These are phyloP conservation scores for Nothomitra cinnamomea DNA, from an alignment of 2,329 filamentous ascomycete species.

Conservation along the genomic window DNA sequence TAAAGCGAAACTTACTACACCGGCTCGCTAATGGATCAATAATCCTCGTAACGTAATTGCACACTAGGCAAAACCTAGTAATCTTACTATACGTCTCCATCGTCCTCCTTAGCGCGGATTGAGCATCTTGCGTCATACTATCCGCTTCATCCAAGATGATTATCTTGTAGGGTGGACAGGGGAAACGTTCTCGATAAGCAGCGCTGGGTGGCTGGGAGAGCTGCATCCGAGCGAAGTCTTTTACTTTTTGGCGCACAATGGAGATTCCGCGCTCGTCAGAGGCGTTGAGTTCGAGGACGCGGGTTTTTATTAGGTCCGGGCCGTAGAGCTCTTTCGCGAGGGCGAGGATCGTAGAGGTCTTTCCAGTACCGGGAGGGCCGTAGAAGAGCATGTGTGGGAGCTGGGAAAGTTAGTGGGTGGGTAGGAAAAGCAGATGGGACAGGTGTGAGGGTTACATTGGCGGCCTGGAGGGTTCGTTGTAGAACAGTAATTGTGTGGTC, in stretches of 20 bases:
- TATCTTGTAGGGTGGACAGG: slow-evolving; percentile 96
- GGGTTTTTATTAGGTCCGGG: slow-evolving; percentile 76
- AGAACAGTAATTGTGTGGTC: slow-evolving; percentile 92
- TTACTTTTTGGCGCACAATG: slow-evolving; percentile 95
- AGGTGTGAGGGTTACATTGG: slow-evolving; percentile 43
- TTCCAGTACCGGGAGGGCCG: slow-evolving; percentile 89
- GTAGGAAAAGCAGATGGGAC: slow-evolving; percentile 3
- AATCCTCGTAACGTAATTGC: slow-evolving; percentile 96
- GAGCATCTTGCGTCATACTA: slow-evolving; percentile 96
- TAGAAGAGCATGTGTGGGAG: slow-evolving; percentile 99
- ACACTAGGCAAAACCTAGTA: slow-evolving; percentile 91
- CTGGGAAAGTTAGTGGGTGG: slow-evolving; percentile 22
- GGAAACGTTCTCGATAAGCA: slow-evolving; percentile 54
- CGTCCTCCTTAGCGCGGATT: slow-evolving; percentile 77
- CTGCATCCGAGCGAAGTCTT: slow-evolving; percentile 93
- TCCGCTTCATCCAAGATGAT: slow-evolving; percentile 97
- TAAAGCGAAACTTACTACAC: slow-evolving; percentile 96
- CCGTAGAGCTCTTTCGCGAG: slow-evolving; percentile 96
- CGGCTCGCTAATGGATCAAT: slow-evolving; percentile 88
- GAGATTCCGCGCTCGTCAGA: slow-evolving; percentile 96
- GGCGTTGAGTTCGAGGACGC: slow-evolving; percentile 97
- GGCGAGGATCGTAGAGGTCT: slow-evolving; percentile 93
- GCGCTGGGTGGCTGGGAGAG: slow-evolving; percentile 61
- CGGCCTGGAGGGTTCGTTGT: slow-evolving; percentile 80
- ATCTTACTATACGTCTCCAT: slow-evolving; percentile 98